Evolutionary conservation across 768 basidiomycete genomes (phyloP).

Genomic region (Solioccasus polychromus): DNA sequence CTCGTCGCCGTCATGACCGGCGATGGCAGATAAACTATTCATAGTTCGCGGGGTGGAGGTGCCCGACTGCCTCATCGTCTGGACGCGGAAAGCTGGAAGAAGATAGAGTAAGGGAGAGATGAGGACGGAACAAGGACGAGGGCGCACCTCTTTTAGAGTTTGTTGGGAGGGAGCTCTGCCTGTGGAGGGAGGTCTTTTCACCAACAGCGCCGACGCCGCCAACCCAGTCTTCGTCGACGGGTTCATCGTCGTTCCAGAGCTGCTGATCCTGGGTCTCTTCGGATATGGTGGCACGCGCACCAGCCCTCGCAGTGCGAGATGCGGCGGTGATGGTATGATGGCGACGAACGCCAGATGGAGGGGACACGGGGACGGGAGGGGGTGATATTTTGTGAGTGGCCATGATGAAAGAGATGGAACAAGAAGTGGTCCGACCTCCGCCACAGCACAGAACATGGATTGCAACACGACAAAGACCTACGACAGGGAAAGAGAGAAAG

Average conservation of each 20-base stretch:
- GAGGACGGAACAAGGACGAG: not conserved
- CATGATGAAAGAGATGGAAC: slow-evolving; percentile 24
- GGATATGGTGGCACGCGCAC: slow-evolving; percentile 60
- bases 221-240: slow-evolving; percentile 78
- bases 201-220: slow-evolving; percentile 81
- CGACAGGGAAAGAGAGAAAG: not conserved
- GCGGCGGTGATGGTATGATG: slow-evolving; percentile 82
- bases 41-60: slow-evolving; percentile 67
- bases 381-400: slow-evolving; percentile 40
- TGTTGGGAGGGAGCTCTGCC: slow-evolving; percentile 79
- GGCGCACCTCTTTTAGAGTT: slow-evolving; percentile 70
- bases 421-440: slow-evolving; percentile 9
- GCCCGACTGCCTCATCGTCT: slow-evolving; percentile 51
- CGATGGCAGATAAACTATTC: slow-evolving; percentile 82
- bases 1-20: slow-evolving; percentile 84
- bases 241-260: slow-evolving; percentile 71
- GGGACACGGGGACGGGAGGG: slow-evolving; percentile 38
- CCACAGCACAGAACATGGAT: slow-evolving; percentile 19
- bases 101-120: slow-evolving; percentile 9
- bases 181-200: slow-evolving; percentile 75
- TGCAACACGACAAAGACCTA: not conserved
- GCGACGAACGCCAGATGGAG: slow-evolving; percentile 58
- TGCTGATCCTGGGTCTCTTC: slow-evolving; percentile 63
- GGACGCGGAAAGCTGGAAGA: slow-evolving; percentile 48
- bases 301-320: slow-evolving; percentile 59